phyloP scores from a whole-genome alignment of 345 rosid genomes.

The Gossypium ekmanianum region DNA sequence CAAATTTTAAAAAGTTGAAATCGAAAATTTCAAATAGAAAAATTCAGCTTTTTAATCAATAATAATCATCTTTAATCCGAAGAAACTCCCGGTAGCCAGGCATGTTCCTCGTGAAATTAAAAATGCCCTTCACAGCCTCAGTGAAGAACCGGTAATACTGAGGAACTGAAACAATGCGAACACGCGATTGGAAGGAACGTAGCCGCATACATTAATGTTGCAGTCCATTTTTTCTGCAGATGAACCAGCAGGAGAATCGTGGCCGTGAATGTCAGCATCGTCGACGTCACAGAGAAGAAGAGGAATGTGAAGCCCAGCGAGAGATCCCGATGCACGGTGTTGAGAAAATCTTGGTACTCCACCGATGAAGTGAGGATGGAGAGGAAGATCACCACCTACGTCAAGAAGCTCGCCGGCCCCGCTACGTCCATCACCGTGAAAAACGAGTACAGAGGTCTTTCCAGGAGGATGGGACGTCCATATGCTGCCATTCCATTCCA shows the following conservation, averaged over 20 bases:
- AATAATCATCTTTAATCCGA: background rate
- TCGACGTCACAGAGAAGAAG: conserved; percentile 20
- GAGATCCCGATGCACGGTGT: conserved; percentile 15
- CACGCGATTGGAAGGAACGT: conserved; percentile 17
- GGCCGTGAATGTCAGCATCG: conserved; percentile 25
- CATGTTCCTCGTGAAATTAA: background rate
- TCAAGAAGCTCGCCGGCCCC: conserved; percentile 19
- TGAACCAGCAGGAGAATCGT: conserved; percentile 28
- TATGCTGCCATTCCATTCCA: background rate
- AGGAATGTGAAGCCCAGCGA: conserved; percentile 26
- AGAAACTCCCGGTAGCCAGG: conserved; percentile 1
- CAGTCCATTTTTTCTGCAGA: conserved; percentile 5
- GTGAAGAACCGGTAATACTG: background rate
- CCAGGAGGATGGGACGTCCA: conserved; percentile 20
- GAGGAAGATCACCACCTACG: conserved; percentile 31
- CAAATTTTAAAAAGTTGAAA: too few relatives aligned
- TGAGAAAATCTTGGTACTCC: conserved; percentile 13
- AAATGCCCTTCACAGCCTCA: background rate
- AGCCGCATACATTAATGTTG: conserved; percentile 7
- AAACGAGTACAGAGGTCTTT: conserved; percentile 19
- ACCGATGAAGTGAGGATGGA: conserved; percentile 23
- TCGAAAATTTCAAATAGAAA: too few relatives aligned
- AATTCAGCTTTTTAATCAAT: background rate
- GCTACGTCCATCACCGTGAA: conserved; percentile 23
- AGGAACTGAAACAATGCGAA: conserved; percentile 22